Evolutionary conservation across 1,284 basidiomycete genomes (phyloP).

Genomic region (Sporisorium sorghi): DNA sequence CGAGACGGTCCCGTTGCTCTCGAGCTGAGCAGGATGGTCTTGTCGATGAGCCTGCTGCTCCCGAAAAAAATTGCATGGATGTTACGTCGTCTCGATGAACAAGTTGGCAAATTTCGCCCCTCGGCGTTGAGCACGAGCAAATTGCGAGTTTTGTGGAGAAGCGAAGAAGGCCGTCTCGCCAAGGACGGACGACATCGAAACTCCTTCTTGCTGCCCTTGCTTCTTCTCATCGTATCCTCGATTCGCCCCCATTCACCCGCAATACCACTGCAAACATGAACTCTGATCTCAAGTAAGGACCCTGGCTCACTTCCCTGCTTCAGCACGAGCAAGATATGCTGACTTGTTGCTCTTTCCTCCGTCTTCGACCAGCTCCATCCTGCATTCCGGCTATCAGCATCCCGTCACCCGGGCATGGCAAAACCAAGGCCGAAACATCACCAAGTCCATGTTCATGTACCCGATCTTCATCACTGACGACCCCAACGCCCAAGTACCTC

Average conservation of each 20-base stretch:
- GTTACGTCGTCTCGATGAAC: neutral
- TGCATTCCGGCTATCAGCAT: conserved; percentile 65
- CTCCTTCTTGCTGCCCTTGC: neutral
- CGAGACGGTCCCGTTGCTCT: too few relatives aligned
- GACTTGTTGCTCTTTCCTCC: neutral
- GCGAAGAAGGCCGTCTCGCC: neutral
- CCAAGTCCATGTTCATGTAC: conserved; percentile 68
- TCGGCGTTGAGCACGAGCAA: neutral
- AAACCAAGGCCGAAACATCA: conserved; percentile 52
- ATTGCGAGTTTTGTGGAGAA: neutral
- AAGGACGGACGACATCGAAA: conserved; percentile 28
- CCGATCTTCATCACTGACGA: conserved; percentile 68
- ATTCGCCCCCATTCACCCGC: neutral
- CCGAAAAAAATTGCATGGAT: neutral
- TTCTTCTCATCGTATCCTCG: neutral
- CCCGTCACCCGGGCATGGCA: conserved; percentile 60
- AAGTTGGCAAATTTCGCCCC: too few relatives aligned
- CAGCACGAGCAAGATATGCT: neutral
- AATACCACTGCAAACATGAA: conserved; percentile 22
- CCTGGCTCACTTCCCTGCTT: neutral
- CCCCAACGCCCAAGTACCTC: conserved; percentile 46
- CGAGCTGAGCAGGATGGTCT: too few relatives aligned
- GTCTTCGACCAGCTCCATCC: conserved; percentile 37
- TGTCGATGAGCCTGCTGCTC: too few relatives aligned
- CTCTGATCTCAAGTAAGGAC: conserved; percentile 45